Evolutionary conservation across 2,329 filamentous ascomycete genomes (phyloP), one percentile per base, ranked within the genome.

Genomic region (Cladosporium cucumerinum): DNA sequence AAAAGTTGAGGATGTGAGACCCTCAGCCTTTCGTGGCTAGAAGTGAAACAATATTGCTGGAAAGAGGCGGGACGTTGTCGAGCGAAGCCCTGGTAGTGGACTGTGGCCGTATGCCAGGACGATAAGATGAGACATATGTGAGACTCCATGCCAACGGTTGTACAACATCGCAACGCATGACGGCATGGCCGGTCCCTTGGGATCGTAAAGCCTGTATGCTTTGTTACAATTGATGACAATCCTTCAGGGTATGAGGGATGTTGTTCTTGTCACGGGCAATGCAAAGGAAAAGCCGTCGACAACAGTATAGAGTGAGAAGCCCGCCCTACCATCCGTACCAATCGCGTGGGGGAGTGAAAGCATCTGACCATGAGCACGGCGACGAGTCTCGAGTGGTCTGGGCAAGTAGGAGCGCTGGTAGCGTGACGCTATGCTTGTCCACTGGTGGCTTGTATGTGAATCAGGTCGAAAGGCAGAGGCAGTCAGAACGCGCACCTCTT

Each of bases 21-120:
- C 16, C n/a, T 62, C 60, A 62, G 49, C 60, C 60, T 55, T 51
- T 52, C 25, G 60, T 46, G 49, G 60, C 60, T 62, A 62, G 60
- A 55, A 46, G 48, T 62, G 60, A 62, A 43, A 62, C 60, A 62
- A 61, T 14, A 30, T 30, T 52, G 60, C 60, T 62, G 60, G 60
- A 54, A 62, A 55, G 60, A 62, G 60, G 60, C 60, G 46, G 60
- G 60, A 52, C 60, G 49, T 62, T 43, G 60, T 62, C 60, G 48
- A 62, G 49, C 48, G 49, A 62, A 14, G 60, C 30, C n/a, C 43
- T n/a, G 32, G 48, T 43, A 39, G 49, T 55, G 34, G 25, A 34
- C 26, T 52, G 39, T 25, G 30, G 36, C 23, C 32, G 32, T 39
- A 57, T 16, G 54, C 14, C 54, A 57, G 54, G 16, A 14, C 11